phyloP scores from a whole-genome alignment of 495 filamentous ascomycete genomes.

The Copromyces sp. region DNA sequence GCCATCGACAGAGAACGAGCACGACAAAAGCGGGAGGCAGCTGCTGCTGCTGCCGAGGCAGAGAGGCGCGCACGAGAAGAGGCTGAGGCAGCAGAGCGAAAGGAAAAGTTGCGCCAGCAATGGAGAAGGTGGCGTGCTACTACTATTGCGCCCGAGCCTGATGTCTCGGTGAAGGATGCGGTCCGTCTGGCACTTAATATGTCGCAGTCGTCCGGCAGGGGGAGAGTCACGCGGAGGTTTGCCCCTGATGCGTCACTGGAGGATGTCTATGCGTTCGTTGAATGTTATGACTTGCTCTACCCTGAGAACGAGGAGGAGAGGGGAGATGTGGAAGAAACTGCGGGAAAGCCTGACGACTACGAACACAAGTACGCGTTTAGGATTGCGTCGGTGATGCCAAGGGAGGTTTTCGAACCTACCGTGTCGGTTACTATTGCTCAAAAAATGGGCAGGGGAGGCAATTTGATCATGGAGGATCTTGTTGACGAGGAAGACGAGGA shows the following conservation, averaged over 20 bases:
- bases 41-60: conserved; percentile 53
- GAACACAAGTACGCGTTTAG: conserved; percentile 71
- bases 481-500: conserved; percentile 22
- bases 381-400: conserved; percentile 73
- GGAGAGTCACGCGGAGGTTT: conserved; percentile 66
- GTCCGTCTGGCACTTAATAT: conserved; percentile 79
- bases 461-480: conserved; percentile 69
- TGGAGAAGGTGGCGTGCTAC: conserved; percentile 77
- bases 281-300: conserved; percentile 66
- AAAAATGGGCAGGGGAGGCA: conserved; percentile 73
- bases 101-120: conserved; percentile 47
- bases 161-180: conserved; percentile 48
- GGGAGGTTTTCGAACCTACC: conserved; percentile 62
- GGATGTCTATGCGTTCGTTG: conserved; percentile 92
- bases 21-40: conserved; percentile 61
- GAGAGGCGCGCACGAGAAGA: conserved; percentile 45
- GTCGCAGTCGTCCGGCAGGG: conserved; percentile 48
- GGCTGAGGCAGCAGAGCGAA: conserved; percentile 50
- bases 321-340: background rate
- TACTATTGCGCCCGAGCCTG: conserved; percentile 58
- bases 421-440: conserved; percentile 53
- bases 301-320: conserved; percentile 22
- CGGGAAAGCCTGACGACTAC: conserved; percentile 53
- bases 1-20: conserved; percentile 79
- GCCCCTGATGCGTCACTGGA: conserved; percentile 55